A percentile compares a stretch with the other conserved stretches of the same genome.
Conservation (phyloP, 768 basidiomycete genomes). For the Tricholoma sp. region DNA sequence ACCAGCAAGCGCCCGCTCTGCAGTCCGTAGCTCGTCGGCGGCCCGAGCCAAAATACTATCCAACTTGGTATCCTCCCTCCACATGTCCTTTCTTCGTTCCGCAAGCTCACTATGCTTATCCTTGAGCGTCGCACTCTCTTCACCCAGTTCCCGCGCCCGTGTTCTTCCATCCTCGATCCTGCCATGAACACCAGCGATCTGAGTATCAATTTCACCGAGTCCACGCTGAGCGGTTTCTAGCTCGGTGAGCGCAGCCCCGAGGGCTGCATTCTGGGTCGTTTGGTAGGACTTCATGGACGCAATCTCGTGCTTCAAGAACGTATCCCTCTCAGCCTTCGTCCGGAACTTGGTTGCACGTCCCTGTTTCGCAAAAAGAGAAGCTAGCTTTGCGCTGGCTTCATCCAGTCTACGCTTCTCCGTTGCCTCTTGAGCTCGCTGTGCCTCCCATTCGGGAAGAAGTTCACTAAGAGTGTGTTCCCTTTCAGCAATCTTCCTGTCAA, state of each 20-base stretch:
- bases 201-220: constrained; percentile 52
- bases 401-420: constrained; percentile 67
- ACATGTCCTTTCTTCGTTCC: constrained; percentile 87
- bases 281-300: constrained; percentile 60
- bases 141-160: constrained; percentile 50
- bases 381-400: constrained; percentile 63
- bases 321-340: constrained; percentile 79
- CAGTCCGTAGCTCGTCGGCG: constrained; percentile 71
- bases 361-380: constrained; percentile 83
- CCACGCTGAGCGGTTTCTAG: constrained; percentile 42
- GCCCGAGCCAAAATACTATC: constrained; percentile 74
- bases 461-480: constrained; percentile 61
- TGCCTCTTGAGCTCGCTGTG: constrained; percentile 42
- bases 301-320: constrained; percentile 78
- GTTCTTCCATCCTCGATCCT: constrained; percentile 63
- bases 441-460: constrained; percentile 68
- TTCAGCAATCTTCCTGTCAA: constrained; percentile 56
- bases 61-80: constrained; percentile 92
- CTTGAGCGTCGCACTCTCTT: constrained; percentile 56
- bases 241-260: constrained; percentile 50
- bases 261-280: constrained; percentile 46
- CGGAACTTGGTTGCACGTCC: constrained; percentile 84
- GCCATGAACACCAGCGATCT: constrained; percentile 50
- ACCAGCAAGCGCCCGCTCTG: constrained; percentile 72
- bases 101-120: constrained; percentile 62